A percentile compares a stretch with the other conserved stretches of the same genome.
Evolutionary conservation across 345 rosid species (phyloP).

Genomic region (Noccaea bulbosa): DNA sequence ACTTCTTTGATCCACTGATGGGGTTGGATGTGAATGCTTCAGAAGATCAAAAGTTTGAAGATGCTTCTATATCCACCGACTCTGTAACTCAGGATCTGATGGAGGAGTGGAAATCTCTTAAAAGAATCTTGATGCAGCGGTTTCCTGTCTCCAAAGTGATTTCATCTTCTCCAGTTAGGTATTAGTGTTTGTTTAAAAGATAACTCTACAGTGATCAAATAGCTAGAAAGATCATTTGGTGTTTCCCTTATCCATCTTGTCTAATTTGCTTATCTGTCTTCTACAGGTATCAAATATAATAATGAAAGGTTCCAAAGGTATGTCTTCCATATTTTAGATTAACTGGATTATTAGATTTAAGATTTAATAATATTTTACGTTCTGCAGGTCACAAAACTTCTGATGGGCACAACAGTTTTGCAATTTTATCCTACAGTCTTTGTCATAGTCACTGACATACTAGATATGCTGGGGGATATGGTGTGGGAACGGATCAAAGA

Average conservation of each 20-base stretch:
- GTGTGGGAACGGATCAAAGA: slow-evolving; percentile 88
- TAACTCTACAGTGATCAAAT: background rate
- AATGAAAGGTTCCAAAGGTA: slow-evolving; percentile 68
- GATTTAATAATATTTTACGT: background rate
- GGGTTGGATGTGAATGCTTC: slow-evolving; percentile 44
- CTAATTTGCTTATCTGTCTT: slow-evolving; percentile 11
- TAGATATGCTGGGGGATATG: slow-evolving; percentile 90
- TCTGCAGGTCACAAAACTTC: slow-evolving; percentile 85
- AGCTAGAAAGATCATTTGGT: slow-evolving; percentile 21
- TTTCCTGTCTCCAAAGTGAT: slow-evolving; percentile 80
- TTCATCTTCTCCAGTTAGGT: slow-evolving; percentile 69
- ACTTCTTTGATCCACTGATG: slow-evolving; percentile 79
- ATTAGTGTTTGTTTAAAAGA: background rate
- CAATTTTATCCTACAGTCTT: slow-evolving; percentile 93
- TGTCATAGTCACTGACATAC: slow-evolving; percentile 80
- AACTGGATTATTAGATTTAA: no score
- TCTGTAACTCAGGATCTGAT: slow-evolving; percentile 44
- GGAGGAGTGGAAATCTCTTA: slow-evolving; percentile 80
- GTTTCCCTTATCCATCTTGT: no score
- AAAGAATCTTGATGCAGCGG: slow-evolving; percentile 80
- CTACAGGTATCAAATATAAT: slow-evolving; percentile 71
- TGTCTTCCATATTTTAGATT: slow-evolving; percentile 26
- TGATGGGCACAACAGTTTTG: slow-evolving; percentile 86
- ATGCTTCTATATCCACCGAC: slow-evolving; percentile 39
- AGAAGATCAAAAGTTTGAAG: slow-evolving; percentile 41